Evolutionary conservation across 1,284 basidiomycete species (phyloP).

Genomic region (Heterobasidion parviporum): DNA sequence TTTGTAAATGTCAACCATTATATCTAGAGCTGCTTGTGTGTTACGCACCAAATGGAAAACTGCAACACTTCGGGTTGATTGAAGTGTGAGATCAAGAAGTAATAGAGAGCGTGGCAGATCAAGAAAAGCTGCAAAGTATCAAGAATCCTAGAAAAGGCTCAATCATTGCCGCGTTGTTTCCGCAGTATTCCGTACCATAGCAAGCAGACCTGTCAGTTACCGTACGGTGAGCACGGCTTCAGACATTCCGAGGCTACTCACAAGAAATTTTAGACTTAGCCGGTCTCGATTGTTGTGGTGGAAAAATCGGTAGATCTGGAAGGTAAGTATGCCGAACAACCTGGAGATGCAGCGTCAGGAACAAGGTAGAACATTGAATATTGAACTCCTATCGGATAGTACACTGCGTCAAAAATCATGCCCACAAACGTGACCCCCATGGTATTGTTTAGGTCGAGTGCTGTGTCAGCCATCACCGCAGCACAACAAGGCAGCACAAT

Average conservation of each 20-base stretch:
- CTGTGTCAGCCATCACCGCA: background rate
- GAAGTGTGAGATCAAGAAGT: conserved; percentile 4
- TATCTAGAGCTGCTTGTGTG: too few species aligned
- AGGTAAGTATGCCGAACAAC: background rate
- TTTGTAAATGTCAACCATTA: background rate
- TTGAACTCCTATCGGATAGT: background rate
- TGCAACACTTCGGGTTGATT: background rate
- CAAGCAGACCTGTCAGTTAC: too few species aligned
- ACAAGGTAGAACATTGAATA: background rate
- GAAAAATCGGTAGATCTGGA: background rate
- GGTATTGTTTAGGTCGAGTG: background rate
- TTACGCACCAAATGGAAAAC: conserved; percentile 4
- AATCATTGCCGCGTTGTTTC: background rate
- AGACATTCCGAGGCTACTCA: background rate
- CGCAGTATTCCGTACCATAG: background rate
- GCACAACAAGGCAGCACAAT: background rate
- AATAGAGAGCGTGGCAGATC: conserved; percentile 4
- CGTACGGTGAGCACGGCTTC: too few species aligned
- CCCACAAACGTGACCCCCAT: background rate
- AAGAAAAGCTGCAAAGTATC: conserved; percentile 6
- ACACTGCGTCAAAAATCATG: background rate
- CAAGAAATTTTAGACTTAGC: background rate
- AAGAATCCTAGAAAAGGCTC: background rate
- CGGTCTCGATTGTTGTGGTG: background rate
- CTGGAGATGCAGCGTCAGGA: background rate